These are phyloP conservation scores for Penicillium sp. DNA, from an alignment of 2,329 filamentous ascomycete species.

Conservation along the genomic window DNA sequence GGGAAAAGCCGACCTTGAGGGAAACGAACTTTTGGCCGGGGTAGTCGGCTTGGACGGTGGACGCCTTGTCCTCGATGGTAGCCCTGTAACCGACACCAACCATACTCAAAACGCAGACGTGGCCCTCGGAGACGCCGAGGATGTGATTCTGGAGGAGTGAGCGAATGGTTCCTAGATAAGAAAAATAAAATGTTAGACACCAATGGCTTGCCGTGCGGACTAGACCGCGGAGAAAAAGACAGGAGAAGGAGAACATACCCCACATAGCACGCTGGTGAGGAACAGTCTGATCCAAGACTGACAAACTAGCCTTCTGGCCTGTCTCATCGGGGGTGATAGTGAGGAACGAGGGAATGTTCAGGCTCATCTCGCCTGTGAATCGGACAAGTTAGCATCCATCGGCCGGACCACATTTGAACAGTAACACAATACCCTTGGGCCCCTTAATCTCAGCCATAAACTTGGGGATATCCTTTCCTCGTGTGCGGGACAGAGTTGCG, in stretches of 20 bases:
- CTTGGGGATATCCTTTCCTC: conserved; percentile 62
- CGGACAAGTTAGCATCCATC: conserved; percentile 12
- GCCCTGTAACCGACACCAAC: conserved; percentile 96
- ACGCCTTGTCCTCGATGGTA: conserved; percentile 73
- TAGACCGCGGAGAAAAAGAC: background rate
- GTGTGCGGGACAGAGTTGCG: conserved; percentile 57
- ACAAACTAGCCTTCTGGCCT: conserved; percentile 64
- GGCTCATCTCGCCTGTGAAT: conserved; percentile 65
- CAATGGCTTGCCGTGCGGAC: background rate
- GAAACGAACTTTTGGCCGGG: conserved; percentile 85
- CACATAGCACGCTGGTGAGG: conserved; percentile 91
- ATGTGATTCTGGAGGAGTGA: conserved; percentile 89
- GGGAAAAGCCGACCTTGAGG: conserved; percentile 93
- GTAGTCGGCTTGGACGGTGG: conserved; percentile 65
- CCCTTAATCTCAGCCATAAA: conserved; percentile 72
- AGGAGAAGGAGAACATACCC: conserved; percentile 59
- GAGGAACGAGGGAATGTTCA: conserved; percentile 78
- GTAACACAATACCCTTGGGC: conserved; percentile 64
- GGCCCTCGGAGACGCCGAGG: conserved; percentile 91
- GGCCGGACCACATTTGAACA: background rate
- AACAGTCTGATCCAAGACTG: conserved; percentile 65
- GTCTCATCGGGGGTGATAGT: conserved; percentile 66
- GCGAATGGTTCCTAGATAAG: conserved; percentile 72
- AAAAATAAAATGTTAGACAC: conserved; percentile 22
- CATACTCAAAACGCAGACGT: conserved; percentile 86